Base-by-base conservation (phyloP, 371 early-diverging fungal genomes). In the Mucor irregularis region DNA sequence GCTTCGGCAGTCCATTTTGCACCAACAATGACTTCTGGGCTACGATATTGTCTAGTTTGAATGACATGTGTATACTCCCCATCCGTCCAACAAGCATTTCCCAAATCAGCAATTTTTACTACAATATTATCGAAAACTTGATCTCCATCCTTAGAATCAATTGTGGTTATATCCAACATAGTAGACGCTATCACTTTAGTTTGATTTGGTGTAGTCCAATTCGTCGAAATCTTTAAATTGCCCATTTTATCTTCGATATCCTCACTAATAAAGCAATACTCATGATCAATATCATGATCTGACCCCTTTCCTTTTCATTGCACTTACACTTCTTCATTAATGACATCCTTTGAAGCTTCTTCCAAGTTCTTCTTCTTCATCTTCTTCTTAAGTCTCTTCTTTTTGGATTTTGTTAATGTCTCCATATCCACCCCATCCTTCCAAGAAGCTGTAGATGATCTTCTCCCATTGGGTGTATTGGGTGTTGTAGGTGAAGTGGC, bases 1-100 rank as follows among this genome's bases (percentile, higher is more conserved):
- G 96, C 91, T 38, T 87, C 82, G 19, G 86, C 74, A 37, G 90
- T 90, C 90, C 97, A 99, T 34, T 84, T 84, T 31, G 88, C 84
- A 8, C 99, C 99, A 2, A 98, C 80, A 57, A 98, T 95, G n/a
- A 96, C 98, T 69, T 99, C 99, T 8, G 99, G 99, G 14, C 94
- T 88, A 48, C 99, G 89, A 62, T 99, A 99, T 71, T 97, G 98
- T 50, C 99, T 86, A 35, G 99, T 98, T 69, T 97, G 98, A 57
- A 99, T 97, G 59, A 97, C 94, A 58, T 90, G 90, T 0, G 95
- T 94, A 57, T 94, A 94, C 60, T 95, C 95, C 31, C 94, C 89
- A 62, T 96, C 84, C 11, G 86, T 85, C 93, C 95, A 96, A 61
- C 95, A 96, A 7, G 99, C 95, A 69, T 97, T 98, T 11, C 99